phyloP scores from a whole-genome alignment of 1,139 yeast genomes.

The Tardiomyces blankii region DNA sequence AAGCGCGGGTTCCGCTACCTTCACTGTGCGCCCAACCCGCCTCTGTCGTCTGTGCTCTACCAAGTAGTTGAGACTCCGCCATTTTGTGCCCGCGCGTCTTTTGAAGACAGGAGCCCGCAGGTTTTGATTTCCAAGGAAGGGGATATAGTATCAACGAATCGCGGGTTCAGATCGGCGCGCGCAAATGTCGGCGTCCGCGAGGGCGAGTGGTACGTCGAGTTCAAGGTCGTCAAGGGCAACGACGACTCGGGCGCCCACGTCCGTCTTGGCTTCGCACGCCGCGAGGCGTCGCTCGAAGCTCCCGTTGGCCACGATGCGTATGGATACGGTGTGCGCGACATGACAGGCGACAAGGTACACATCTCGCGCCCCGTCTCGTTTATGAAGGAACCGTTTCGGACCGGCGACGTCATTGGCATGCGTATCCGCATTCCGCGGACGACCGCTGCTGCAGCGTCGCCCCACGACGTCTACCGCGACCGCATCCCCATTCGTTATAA shows the following conservation, averaged over 20 bases:
- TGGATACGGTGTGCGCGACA: conserved; percentile 84
- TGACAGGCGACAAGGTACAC: conserved; percentile 69
- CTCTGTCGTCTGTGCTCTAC: conserved; percentile 49
- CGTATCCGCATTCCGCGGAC: conserved; percentile 55
- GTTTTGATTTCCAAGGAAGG: conserved; percentile 37
- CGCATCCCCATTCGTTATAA: conserved; percentile 82
- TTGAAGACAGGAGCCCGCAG: conserved; percentile 64
- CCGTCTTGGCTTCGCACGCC: conserved; percentile 68
- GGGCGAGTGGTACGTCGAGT: conserved; percentile 77
- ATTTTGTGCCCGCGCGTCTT: conserved; percentile 46
- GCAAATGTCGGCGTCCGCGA: conserved; percentile 68
- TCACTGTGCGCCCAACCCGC: conserved; percentile 66
- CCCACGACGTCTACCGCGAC: conserved; percentile 46
- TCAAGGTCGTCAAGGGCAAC: conserved; percentile 38
- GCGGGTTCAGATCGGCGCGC: conserved; percentile 78
- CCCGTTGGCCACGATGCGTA: conserved; percentile 95
- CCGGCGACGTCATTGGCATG: conserved; percentile 80
- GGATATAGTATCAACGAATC: conserved; percentile 37
- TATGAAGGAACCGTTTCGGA: conserved; percentile 42
- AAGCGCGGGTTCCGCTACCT: conserved; percentile 73
- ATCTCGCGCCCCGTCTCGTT: conserved; percentile 54
- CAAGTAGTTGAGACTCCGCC: conserved; percentile 71
- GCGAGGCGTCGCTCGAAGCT: conserved; percentile 85
- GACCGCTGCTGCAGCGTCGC: conserved; percentile 3
- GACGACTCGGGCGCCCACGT: conserved; percentile 41